Conservation (phyloP, 306 rosid species). For the Quercus dentata region DNA sequence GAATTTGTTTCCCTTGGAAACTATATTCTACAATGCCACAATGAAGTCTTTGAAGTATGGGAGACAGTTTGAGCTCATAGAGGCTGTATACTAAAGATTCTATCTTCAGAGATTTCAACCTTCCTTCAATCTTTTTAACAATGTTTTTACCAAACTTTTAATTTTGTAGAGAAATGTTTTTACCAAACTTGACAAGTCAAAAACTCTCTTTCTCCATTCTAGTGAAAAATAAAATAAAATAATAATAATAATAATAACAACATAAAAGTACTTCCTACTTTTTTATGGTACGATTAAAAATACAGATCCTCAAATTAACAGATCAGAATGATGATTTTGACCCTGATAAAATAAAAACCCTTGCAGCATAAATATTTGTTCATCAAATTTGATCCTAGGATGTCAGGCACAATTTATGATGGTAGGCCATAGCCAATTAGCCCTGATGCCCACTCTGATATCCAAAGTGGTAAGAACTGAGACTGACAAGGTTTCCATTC, state of each 20-base stretch:
- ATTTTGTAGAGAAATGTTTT: too few species aligned
- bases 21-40: slow-evolving; percentile 88
- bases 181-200: neutral
- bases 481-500: neutral
- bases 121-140: neutral
- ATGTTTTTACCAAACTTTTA: neutral
- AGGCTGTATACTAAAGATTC: slow-evolving; percentile 4
- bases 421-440: neutral
- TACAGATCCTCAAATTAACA: neutral
- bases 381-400: neutral
- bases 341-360: neutral
- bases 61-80: slow-evolving; percentile 74
- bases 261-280: too few species aligned
- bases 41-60: slow-evolving; percentile 95
- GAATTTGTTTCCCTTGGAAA: slow-evolving; percentile 71
- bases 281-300: neutral
- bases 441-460: neutral
- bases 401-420: neutral
- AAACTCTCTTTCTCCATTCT: neutral
- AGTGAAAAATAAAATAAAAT: too few species aligned
- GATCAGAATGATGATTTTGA: neutral
- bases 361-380: neutral
- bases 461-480: neutral
- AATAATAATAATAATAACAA: too few species aligned
- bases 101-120: neutral